Evolutionary conservation across 306 rosid genomes (phyloP), one percentile per base, ranked within the genome.

Genomic region (Ormosia semicastrata): DNA sequence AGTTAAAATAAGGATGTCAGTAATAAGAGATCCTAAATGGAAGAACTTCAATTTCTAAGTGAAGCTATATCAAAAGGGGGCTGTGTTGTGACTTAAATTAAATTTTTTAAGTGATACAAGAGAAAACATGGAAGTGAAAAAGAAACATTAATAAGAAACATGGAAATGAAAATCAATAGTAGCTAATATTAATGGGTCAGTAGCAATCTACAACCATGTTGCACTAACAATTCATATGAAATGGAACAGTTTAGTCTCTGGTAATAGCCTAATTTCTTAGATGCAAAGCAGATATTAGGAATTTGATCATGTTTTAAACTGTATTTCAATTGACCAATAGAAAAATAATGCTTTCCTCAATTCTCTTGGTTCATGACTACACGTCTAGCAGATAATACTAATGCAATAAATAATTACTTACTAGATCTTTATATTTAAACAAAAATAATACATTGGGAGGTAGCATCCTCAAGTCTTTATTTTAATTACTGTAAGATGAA

Each of bases 1-100:
- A 14, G 41, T n/a, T 49, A 59, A 82, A n/a, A 59, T 3, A 15
- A n/a, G 54, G 73, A 83, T 67, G 77, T 18, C 7, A 72, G 15
- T 52, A 70, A 40, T 8, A 69, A 68, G n/a, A 65, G 32, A 52
- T 39, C 60, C 43, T 52, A 52, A 67, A 71, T 18, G n/a, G 18
- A 79, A 41, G 29, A 56, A 66, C 34, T 71, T 81, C 13, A 56
- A 56, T 50, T 62, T 72, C 63, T 33, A 66, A 36, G 60, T 7
- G 12, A 41, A 63, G 34, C 74, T 58, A 60, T 8, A 58, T 62
- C 8, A 29, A 70, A 15, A 69, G 58, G 52, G 36, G 18, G 52
- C 41, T 39, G 29, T 10, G n/a, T 73, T n/a, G n/a, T n/a, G n/a
- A n/a, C n/a, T n/a, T n/a, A 80, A 30, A 56, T 17, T 2, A 18